A percentile compares a stretch with the other conserved stretches of the same genome.
Evolutionary conservation across 208 protist genomes (phyloP).

Genomic region (Wallacemonas sp.): DNA sequence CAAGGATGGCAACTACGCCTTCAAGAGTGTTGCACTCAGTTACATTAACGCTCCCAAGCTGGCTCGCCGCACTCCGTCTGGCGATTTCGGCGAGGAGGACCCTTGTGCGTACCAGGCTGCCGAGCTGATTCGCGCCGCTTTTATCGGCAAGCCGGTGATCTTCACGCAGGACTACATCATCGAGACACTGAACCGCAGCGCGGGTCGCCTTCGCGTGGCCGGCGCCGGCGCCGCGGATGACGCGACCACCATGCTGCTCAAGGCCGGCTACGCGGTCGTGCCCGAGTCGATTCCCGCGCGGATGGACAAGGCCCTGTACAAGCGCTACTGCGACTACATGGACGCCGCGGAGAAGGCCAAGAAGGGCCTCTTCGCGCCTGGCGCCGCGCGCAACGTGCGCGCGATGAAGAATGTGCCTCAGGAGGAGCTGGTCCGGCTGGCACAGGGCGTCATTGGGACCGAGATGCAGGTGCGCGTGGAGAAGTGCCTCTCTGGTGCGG

Average conservation of each 20-base stretch:
- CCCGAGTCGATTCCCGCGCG: constrained; percentile 51
- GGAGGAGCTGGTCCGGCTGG: constrained; percentile 48
- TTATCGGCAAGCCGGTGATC: constrained; percentile 87
- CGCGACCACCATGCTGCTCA: constrained; percentile 66
- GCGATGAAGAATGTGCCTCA: constrained; percentile 43
- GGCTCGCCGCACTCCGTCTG: constrained; percentile 46
- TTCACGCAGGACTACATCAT: constrained; percentile 90
- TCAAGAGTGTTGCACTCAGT: constrained; percentile 83
- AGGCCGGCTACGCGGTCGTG: constrained; percentile 71
- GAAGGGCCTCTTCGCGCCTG: constrained; percentile 72
- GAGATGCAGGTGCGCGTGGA: constrained; percentile 74
- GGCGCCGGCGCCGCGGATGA: constrained; percentile 45
- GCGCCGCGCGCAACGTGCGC: constrained; percentile 66
- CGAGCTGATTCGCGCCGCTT: constrained; percentile 79
- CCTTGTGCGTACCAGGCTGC: constrained; percentile 86
- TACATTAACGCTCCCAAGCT: constrained; percentile 85
- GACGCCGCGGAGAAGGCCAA: constrained; percentile 45
- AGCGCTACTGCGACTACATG: constrained; percentile 60
- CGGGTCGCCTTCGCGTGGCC: constrained; percentile 61
- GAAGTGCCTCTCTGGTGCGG: constrained; percentile 61
- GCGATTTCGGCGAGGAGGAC: constrained; percentile 80
- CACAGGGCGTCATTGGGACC: constrained; percentile 53
- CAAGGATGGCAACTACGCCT: constrained; percentile 4
- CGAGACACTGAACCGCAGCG: constrained; percentile 73
- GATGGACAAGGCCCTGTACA: constrained; percentile 74